These are phyloP conservation scores for Circinella umbellata DNA, from an alignment of 371 early-diverging fungal genomes.

Conservation along the genomic window DNA sequence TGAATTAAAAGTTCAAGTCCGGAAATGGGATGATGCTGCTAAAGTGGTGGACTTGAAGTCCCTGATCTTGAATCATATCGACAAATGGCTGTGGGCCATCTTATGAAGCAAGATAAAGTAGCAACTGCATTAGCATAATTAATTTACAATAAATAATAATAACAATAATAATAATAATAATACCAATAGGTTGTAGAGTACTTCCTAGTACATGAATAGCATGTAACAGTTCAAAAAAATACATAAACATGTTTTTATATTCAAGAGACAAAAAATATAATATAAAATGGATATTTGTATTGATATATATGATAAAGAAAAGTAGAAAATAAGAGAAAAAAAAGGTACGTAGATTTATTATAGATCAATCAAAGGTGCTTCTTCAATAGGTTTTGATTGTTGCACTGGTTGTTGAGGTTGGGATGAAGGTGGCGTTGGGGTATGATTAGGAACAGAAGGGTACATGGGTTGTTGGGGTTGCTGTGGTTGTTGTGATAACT, in stretches of 20 bases:
- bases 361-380: constrained; percentile 62
- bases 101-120: constrained; percentile 10
- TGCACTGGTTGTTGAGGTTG: constrained; percentile 19
- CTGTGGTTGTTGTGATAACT: constrained; percentile 3
- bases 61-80: constrained; percentile 51
- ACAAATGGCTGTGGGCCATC: constrained; percentile 35
- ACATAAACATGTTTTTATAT: neutral
- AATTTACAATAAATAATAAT: too few relatives aligned
- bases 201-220: too few relatives aligned
- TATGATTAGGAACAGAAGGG: constrained; percentile 18
- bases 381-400: constrained; percentile 40
- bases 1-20: constrained; percentile 53
- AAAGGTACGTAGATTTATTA: constrained; percentile 13
- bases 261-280: neutral
- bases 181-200: too few relatives aligned
- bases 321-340: neutral
- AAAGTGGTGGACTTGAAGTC: constrained; percentile 48
- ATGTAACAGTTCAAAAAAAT: neutral
- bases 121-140: neutral
- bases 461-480: constrained; percentile 10
- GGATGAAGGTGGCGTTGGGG: neutral
- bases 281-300: neutral
- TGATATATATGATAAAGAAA: neutral
- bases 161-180: too few relatives aligned
- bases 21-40: constrained; percentile 59